These are phyloP conservation scores for Planoprotostelium fungivorum DNA, from an alignment of 78 protist species.

Conservation along the genomic window DNA sequence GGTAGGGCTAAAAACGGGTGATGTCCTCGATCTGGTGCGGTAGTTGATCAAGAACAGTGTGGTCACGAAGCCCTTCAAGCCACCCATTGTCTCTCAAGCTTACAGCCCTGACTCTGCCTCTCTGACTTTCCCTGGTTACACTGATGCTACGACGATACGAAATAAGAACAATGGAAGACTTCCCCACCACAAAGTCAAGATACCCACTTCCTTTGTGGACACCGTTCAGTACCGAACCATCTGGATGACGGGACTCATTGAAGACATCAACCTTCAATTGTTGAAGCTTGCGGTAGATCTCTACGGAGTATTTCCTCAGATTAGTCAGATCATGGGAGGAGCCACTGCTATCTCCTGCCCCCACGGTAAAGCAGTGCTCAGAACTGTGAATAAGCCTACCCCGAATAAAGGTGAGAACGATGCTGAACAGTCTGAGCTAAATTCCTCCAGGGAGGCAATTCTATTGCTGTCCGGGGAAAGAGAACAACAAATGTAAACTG, in stretches of 20 bases:
- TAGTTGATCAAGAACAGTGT: no score
- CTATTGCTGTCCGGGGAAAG: background rate
- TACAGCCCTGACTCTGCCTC: no score
- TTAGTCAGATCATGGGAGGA: background rate
- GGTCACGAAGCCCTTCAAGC: no score
- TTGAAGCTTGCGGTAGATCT: conserved; percentile 11
- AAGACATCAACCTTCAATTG: conserved; percentile 34
- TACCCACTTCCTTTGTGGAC: background rate
- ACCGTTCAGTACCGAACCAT: background rate
- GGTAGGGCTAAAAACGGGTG: no score
- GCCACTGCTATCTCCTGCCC: background rate
- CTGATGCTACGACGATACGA: conserved; percentile 1
- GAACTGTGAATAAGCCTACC: conserved; percentile 14
- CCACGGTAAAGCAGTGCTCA: background rate
- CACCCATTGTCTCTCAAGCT: no score
- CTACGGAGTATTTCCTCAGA: background rate
- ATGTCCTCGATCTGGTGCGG: no score
- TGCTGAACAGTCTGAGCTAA: conserved; percentile 14
- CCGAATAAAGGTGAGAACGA: conserved; percentile 17
- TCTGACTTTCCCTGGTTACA: background rate
- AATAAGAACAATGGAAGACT: conserved; percentile 19
- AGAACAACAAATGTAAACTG: background rate
- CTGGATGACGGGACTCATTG: conserved; percentile 15
- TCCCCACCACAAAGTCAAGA: background rate
- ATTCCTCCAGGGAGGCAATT: background rate